A percentile compares a stretch with the other conserved stretches of the same genome.
phyloP scores from a whole-genome alignment of 2,329 filamentous ascomycete species.

The Neofusicoccum parvum region DNA sequence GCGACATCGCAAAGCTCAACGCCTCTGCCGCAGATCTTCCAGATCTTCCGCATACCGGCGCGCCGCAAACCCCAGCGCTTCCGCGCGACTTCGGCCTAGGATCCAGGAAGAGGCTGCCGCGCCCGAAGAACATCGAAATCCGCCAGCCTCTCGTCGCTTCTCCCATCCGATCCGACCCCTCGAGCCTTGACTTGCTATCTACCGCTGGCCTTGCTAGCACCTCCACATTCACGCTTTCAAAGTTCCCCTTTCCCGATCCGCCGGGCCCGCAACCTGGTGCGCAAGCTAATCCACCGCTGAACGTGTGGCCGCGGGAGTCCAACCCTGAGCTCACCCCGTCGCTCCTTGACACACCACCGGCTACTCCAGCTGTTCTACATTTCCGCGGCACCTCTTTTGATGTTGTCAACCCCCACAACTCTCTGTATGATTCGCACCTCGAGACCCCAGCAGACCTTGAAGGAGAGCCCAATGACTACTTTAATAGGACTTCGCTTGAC shows the following conservation, averaged over 20 bases:
- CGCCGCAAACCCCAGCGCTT: background rate
- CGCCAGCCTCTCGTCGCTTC: background rate
- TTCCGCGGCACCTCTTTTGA: conserved; percentile 44
- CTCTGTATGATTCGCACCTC: conserved; percentile 38
- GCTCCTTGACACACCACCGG: conserved; percentile 37
- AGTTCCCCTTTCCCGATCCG: conserved; percentile 33
- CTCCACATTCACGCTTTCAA: conserved; percentile 38
- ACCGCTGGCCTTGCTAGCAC: conserved; percentile 28
- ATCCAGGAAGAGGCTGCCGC: conserved; percentile 22
- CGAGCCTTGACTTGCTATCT: conserved; percentile 28
- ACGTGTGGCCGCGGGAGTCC: conserved; percentile 5
- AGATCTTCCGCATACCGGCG: background rate
- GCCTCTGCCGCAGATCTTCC: conserved; percentile 8
- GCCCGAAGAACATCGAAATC: conserved; percentile 12
- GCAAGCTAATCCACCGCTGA: conserved; percentile 22
- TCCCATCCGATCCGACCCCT: conserved; percentile 26
- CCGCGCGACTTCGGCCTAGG: conserved; percentile 10
- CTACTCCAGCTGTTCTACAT: conserved; percentile 41
- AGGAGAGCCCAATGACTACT: conserved; percentile 36
- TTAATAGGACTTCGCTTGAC: conserved; percentile 32
- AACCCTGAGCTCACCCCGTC: background rate
- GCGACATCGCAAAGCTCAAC: conserved; percentile 18
- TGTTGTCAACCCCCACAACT: conserved; percentile 42
- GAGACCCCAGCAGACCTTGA: conserved; percentile 39
- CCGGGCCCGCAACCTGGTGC: conserved; percentile 28